These are phyloP conservation scores for Cytospora paraplurivora DNA, from an alignment of 2,329 filamentous ascomycete genomes.

Conservation along the genomic window DNA sequence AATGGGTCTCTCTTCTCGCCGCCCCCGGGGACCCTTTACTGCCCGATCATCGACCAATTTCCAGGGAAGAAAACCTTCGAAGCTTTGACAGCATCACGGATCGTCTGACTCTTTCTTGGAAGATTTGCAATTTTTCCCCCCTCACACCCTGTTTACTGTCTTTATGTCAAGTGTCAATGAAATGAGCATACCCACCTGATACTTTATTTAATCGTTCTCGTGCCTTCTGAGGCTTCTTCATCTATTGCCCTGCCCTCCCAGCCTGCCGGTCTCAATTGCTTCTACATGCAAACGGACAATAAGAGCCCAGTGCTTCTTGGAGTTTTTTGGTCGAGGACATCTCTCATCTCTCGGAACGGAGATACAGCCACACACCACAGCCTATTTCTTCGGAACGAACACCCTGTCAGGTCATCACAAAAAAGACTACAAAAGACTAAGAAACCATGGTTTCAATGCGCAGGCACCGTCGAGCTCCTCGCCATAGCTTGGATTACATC, in stretches of 20 bases:
- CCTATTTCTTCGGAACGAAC: conserved; percentile 3
- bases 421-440: conserved; percentile 7
- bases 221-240: conserved; percentile 8
- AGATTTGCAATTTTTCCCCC: conserved; percentile 2
- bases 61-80: conserved; percentile 7
- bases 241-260: conserved; percentile 7
- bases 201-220: conserved; percentile 22
- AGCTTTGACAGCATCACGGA: conserved; percentile 16
- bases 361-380: background rate
- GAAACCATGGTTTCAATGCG: conserved; percentile 25
- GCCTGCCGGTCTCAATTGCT: conserved; percentile 16
- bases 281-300: conserved; percentile 6
- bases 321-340: conserved; percentile 5
- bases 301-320: conserved; percentile 24
- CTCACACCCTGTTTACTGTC: conserved; percentile 9
- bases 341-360: background rate
- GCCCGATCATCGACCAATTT: conserved; percentile 7
- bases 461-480: conserved; percentile 24
- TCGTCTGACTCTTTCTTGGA: conserved; percentile 9
- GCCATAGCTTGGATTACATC: conserved; percentile 22
- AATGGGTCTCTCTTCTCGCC: conserved; percentile 23
- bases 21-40: conserved; percentile 9
- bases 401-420: background rate
- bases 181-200: conserved; percentile 23
- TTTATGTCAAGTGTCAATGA: conserved; percentile 10